Conservation (phyloP, 345 rosid species). For the Hirschfeldia incana region DNA sequence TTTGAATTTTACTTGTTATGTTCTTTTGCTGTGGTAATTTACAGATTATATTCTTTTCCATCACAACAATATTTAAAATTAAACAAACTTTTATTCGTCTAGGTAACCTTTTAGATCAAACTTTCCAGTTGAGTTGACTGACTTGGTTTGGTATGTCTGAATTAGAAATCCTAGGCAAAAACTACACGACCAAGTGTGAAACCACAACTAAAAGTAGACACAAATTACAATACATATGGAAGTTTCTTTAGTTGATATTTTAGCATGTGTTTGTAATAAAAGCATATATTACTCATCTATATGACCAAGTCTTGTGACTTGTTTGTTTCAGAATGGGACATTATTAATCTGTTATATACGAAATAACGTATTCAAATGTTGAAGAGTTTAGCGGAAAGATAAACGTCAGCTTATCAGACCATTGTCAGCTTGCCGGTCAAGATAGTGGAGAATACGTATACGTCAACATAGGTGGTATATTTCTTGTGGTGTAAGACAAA, state of each 20-base stretch:
- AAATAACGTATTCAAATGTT: slow-evolving; percentile 7
- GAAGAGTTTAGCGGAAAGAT: slow-evolving; percentile 23
- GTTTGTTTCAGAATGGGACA: not conserved
- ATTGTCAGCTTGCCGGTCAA: slow-evolving; percentile 53
- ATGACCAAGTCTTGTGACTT: not conserved
- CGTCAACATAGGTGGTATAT: not conserved
- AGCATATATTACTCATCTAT: not conserved
- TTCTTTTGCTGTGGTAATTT: not conserved
- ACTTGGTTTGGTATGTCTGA: not conserved
- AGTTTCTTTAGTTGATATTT: not conserved
- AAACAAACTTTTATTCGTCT: not conserved
- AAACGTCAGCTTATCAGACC: slow-evolving; percentile 50
- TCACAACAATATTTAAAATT: not conserved
- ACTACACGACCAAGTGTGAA: not conserved
- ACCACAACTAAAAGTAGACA: not conserved
- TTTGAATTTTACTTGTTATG: not conserved
- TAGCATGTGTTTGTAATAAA: not conserved
- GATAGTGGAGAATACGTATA: slow-evolving; percentile 54
- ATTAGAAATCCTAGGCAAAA: not conserved
- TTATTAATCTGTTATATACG: slow-evolving; percentile 22
- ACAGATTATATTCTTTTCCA: not conserved
- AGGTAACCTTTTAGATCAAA: not conserved
- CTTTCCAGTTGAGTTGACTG: not conserved
- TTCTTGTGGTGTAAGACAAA: not conserved
- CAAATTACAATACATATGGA: not conserved